Evolutionary conservation across 768 basidiomycete genomes (phyloP).

Genomic region (Holtermanniella nyarrowii): DNA sequence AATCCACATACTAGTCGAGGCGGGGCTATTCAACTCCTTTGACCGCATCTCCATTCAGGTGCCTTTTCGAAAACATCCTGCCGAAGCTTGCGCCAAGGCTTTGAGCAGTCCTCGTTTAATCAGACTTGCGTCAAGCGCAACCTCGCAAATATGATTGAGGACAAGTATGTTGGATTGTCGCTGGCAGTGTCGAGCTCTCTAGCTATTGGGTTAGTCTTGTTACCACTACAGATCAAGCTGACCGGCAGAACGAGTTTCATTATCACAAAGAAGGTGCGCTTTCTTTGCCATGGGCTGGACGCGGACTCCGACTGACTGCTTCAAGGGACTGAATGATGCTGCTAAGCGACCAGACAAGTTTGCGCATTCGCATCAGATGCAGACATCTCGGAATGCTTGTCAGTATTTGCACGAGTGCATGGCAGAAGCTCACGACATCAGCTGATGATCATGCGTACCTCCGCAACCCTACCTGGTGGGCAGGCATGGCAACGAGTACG

Average conservation of each 20-base stretch:
- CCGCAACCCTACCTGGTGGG: conserved; percentile 93
- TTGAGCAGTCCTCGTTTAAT: too few species aligned
- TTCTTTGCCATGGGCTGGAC: conserved; percentile 1
- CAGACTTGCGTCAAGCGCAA: too few species aligned
- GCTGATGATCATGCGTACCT: conserved; percentile 81
- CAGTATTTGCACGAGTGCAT: conserved; percentile 2
- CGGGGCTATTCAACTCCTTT: too few species aligned
- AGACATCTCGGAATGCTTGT: conserved; percentile 22
- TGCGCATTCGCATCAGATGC: conserved; percentile 30
- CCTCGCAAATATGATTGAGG: conserved; percentile 56
- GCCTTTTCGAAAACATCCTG: too few species aligned
- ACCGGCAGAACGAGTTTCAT: conserved; percentile 71
- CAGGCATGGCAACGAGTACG: conserved; percentile 82
- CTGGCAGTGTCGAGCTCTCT: conserved; percentile 75
- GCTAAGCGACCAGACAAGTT: conserved; percentile 44
- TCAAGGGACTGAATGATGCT: conserved; percentile 80
- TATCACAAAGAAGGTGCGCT: conserved; percentile 92
- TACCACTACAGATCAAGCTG: background rate
- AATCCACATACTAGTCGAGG: too few species aligned
- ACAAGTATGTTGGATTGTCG: conserved; percentile 88
- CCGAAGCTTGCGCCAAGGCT: too few species aligned
- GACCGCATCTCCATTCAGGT: too few species aligned
- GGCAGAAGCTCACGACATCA: conserved; percentile 23
- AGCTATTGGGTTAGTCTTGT: conserved; percentile 54
- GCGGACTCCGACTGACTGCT: conserved; percentile 5